These are phyloP conservation scores for Dioscorea zingiberensis DNA, from an alignment of 106 monocot species.

Conservation along the genomic window DNA sequence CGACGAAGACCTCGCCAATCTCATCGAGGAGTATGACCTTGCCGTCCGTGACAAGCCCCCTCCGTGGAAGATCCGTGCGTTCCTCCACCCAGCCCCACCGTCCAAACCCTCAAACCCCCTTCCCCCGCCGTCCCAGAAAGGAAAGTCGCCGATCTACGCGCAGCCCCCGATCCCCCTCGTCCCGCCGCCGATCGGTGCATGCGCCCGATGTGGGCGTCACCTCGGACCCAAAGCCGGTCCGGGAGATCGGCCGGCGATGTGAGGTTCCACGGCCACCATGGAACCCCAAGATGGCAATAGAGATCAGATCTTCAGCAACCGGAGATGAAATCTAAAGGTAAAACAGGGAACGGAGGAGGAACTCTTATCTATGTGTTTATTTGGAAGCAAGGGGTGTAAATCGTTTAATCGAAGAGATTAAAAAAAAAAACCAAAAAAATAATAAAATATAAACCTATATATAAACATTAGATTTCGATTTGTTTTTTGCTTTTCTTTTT, in stretches of 20 bases:
- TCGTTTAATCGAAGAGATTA: not conserved
- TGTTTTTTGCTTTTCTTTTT: not conserved
- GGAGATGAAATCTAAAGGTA: not conserved
- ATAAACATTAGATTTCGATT: not conserved
- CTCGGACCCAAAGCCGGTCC: not conserved
- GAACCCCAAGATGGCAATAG: constrained; percentile 15
- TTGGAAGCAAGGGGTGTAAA: not conserved
- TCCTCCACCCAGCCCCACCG: constrained; percentile 34
- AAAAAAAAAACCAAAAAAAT: not conserved
- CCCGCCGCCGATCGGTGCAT: constrained; percentile 11
- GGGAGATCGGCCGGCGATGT: not conserved
- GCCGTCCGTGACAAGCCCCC: constrained; percentile 21
- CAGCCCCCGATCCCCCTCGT: not conserved
- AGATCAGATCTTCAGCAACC: not conserved
- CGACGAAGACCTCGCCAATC: constrained; percentile 71
- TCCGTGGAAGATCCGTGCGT: constrained; percentile 63
- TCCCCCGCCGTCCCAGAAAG: not conserved
- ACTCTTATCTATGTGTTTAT: not conserved
- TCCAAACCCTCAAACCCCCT: not conserved
- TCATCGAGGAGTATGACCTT: constrained; percentile 71
- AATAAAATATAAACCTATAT: not conserved
- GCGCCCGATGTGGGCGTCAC: constrained; percentile 4
- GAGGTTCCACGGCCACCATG: not conserved
- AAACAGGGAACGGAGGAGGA: not conserved
- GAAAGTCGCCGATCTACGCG: not conserved